phyloP scores from a whole-genome alignment of 1,284 basidiomycete genomes.

The Ceratobasidium sp. region DNA sequence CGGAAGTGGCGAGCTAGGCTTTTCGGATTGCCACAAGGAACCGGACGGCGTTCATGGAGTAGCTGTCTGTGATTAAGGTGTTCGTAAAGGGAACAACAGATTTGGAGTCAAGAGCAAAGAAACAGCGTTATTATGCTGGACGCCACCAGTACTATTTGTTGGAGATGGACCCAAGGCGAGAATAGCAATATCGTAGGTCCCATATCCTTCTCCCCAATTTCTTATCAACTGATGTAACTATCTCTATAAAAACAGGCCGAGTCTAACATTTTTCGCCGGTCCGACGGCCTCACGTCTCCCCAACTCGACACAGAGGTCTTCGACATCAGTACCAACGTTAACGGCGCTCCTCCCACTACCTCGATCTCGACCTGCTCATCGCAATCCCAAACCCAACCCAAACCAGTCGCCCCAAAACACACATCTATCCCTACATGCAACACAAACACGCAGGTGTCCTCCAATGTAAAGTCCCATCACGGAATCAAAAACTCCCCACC shows the following conservation, averaged over 20 bases:
- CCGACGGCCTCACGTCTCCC: slow-evolving; percentile 87
- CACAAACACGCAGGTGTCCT: slow-evolving; percentile 86
- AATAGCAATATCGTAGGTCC: slow-evolving; percentile 72
- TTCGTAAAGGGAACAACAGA: no score
- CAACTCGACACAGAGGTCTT: slow-evolving; percentile 91
- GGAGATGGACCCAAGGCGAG: slow-evolving; percentile 85
- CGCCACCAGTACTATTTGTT: slow-evolving; percentile 91
- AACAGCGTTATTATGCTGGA: slow-evolving; percentile 80
- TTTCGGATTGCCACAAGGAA: no score
- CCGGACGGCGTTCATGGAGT: no score
- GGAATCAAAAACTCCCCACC: slow-evolving; percentile 85
- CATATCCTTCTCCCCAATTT: slow-evolving; percentile 4
- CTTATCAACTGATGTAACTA: neutral
- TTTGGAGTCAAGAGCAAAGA: slow-evolving; percentile 65
- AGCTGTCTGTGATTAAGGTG: no score
- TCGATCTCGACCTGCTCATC: slow-evolving; percentile 55
- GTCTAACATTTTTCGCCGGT: slow-evolving; percentile 88
- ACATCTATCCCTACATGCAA: no score
- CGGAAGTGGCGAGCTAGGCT: no score
- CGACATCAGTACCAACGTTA: slow-evolving; percentile 81
- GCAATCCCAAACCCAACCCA: slow-evolving; percentile 62
- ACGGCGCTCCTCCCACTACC: slow-evolving; percentile 68
- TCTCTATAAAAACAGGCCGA: slow-evolving; percentile 82
- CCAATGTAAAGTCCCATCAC: slow-evolving; percentile 84
- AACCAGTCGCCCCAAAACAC: no score